Evolutionary conservation across 495 filamentous ascomycete genomes (phyloP).

Genomic region (Coniosporium apollinis): DNA sequence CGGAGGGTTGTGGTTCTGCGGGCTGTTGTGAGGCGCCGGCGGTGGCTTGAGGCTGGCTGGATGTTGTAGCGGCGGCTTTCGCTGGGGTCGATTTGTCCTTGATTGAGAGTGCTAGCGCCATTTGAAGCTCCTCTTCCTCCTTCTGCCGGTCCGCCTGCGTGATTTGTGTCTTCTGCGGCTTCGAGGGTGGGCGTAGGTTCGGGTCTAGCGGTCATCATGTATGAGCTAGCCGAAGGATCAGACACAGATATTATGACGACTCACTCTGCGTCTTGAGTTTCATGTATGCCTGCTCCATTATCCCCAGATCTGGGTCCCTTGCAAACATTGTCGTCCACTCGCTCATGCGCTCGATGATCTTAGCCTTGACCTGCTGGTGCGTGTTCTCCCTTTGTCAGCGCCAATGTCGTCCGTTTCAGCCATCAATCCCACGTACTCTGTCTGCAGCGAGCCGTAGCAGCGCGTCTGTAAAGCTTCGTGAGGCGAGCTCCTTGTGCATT

Average conservation of each 20-base stretch:
- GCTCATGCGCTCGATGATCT: slow-evolving; percentile 90
- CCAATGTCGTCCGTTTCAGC: not conserved
- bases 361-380: slow-evolving; percentile 88
- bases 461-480: slow-evolving; percentile 90
- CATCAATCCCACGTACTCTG: slow-evolving; percentile 29
- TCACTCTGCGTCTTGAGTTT: slow-evolving; percentile 65
- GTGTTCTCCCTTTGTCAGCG: slow-evolving; percentile 44
- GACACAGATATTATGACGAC: slow-evolving; percentile 7
- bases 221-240: not conserved
- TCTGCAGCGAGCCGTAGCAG: slow-evolving; percentile 80
- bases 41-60: slow-evolving; percentile 9
- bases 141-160: slow-evolving; percentile 82
- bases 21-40: slow-evolving; percentile 25
- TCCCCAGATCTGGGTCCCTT: slow-evolving; percentile 78
- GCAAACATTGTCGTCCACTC: slow-evolving; percentile 94
- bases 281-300: slow-evolving; percentile 92
- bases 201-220: slow-evolving; percentile 45
- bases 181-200: slow-evolving; percentile 78
- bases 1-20: slow-evolving; percentile 23
- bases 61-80: not conserved
- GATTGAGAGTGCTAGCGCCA: slow-evolving; percentile 81
- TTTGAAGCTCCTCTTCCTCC: slow-evolving; percentile 94
- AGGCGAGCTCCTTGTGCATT: slow-evolving; percentile 87
- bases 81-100: slow-evolving; percentile 48
- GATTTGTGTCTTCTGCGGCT: slow-evolving; percentile 78